Conservation (phyloP, 2,329 filamentous ascomycete species). For the Aspergillus sergii region DNA sequence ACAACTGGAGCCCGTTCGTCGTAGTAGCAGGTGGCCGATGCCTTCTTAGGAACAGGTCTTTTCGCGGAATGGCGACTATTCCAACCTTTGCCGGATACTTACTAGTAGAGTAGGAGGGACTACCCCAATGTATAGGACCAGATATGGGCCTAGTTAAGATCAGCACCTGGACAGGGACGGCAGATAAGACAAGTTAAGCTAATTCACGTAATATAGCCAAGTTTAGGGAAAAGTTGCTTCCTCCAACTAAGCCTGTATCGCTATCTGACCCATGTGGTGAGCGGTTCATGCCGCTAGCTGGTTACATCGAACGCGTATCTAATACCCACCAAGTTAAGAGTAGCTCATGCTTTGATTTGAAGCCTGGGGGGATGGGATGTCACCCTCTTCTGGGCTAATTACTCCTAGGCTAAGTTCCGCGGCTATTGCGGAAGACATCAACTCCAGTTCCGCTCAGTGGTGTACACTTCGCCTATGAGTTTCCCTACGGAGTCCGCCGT, state of each 20-base stretch:
- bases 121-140: background rate
- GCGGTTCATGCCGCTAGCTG: background rate
- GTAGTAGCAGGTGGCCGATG: too few relatives aligned
- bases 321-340: background rate
- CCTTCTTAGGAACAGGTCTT: too few relatives aligned
- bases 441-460: background rate
- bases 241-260: background rate
- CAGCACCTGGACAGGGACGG: background rate
- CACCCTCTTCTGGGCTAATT: background rate
- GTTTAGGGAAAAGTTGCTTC: background rate
- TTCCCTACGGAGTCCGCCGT: background rate
- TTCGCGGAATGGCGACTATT: background rate
- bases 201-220: background rate
- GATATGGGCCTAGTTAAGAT: background rate
- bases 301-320: background rate
- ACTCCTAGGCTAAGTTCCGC: background rate
- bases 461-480: background rate
- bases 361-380: background rate
- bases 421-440: background rate
- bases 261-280: background rate
- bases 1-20: background rate
- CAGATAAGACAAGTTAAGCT: background rate
- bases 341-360: background rate
- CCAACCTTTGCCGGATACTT: background rate
- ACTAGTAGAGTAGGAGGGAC: background rate